phyloP scores from a whole-genome alignment of 148 eudicot genomes.

The Nepenthes gracilis region DNA sequence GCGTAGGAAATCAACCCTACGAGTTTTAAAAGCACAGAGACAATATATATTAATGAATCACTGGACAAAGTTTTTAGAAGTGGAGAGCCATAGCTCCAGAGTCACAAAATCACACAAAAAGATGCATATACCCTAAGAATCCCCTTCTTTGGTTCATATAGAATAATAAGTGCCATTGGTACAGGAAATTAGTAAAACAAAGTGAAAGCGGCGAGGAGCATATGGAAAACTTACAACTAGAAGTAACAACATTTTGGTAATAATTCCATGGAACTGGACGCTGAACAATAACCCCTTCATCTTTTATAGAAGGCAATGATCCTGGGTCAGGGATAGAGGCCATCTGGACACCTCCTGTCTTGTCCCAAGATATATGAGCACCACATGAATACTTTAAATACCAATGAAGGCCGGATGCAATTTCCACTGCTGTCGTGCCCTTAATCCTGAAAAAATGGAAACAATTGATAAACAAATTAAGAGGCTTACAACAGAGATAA shows the following conservation, averaged over 20 bases:
- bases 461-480: not conserved
- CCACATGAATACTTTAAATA: slow-evolving; percentile 77
- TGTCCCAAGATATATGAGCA: slow-evolving; percentile 96
- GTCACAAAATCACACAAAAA: too few relatives aligned
- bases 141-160: too few relatives aligned
- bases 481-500: not conserved
- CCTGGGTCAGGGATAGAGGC: slow-evolving; percentile 65
- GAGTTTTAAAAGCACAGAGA: too few relatives aligned
- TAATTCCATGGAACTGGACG: slow-evolving; percentile 95
- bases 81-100: too few relatives aligned
- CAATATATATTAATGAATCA: too few relatives aligned
- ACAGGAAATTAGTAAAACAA: too few relatives aligned
- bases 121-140: too few relatives aligned
- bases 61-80: too few relatives aligned
- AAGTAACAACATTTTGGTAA: slow-evolving; percentile 95
- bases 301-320: slow-evolving; percentile 49
- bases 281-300: slow-evolving; percentile 41
- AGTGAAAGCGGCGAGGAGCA: not conserved
- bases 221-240: slow-evolving; percentile 65
- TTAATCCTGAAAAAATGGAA: slow-evolving; percentile 37
- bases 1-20: too few relatives aligned
- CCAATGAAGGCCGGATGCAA: slow-evolving; percentile 89
- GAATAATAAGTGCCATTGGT: too few relatives aligned
- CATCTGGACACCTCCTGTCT: slow-evolving; percentile 83
- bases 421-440: slow-evolving; percentile 79